A percentile compares a stretch with the other conserved stretches of the same genome.
phyloP scores from a whole-genome alignment of 2,329 filamentous ascomycete genomes.

The Furcasterigmium sp. region DNA sequence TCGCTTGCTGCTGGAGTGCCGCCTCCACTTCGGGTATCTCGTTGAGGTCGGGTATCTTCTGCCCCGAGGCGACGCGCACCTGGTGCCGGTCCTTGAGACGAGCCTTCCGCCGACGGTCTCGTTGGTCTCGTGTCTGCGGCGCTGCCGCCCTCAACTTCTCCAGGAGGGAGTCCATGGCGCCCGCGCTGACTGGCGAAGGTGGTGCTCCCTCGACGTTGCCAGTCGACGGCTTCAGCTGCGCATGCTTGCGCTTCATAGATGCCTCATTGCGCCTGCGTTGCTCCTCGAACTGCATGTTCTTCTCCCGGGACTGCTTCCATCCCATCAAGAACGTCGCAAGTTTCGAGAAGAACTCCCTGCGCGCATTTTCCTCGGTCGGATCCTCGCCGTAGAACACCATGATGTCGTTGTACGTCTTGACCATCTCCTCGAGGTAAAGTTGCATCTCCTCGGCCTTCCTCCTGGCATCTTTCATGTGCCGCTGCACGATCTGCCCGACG shows the following conservation, averaged over 20 bases:
- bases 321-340: conserved; percentile 84
- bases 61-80: conserved; percentile 82
- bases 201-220: conserved; percentile 38
- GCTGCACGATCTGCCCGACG: conserved; percentile 84
- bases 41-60: conserved; percentile 72
- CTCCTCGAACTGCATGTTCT: conserved; percentile 83
- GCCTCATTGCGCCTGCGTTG: conserved; percentile 79
- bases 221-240: conserved; percentile 56
- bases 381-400: conserved; percentile 97
- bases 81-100: conserved; percentile 87
- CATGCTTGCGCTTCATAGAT: conserved; percentile 85
- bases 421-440: conserved; percentile 90
- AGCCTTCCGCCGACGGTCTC: conserved; percentile 81
- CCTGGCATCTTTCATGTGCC: conserved; percentile 93
- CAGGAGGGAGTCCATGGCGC: conserved; percentile 92
- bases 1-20: conserved; percentile 25
- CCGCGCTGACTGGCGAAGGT: conserved; percentile 66
- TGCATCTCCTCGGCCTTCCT: conserved; percentile 95
- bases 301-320: conserved; percentile 94
- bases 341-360: conserved; percentile 93
- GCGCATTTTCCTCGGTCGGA: conserved; percentile 82
- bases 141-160: conserved; percentile 93
- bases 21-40: conserved; percentile 55
- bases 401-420: conserved; percentile 86
- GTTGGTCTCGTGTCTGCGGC: conserved; percentile 81